Base-by-base conservation (phyloP, 305 asterid species). In the Caryopteris hybrid region DNA sequence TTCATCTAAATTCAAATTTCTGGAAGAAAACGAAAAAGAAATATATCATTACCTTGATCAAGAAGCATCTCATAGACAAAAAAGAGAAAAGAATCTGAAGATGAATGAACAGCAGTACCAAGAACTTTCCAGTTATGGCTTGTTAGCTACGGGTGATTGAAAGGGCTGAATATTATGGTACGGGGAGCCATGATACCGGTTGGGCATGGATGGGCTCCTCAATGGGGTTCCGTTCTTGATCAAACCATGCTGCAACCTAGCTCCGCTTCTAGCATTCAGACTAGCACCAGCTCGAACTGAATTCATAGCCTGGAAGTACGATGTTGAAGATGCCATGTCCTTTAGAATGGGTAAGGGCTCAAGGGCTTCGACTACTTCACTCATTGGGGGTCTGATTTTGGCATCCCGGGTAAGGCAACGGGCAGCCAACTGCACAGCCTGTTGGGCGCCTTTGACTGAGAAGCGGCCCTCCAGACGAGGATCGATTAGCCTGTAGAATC, bases 381-480 rank as follows among this genome's bases (percentile, higher is more conserved):
- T 92, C 98, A 92, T 92, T 16, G 79, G 81, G 0, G 96, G 98
- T 45, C 97, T 79, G 17, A 81, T 54, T 67, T 92, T 92, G 8
- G 95, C 85, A 5, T 85, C 95, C 13, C 87, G 87, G 74, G 45
- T 78, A 21, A 92, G 96, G 74, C 98, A 92, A 47, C 72, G 86
- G 31, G 90, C 85, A 9, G 92, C 98, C 82, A 92, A 64, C 69
- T 80, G 88, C 61, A 85, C 83, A 0, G 87, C 76, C 62, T 69
- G 86, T 50, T 84, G 87, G 6, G 98, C 91, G 8, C 92, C 95
- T 58, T 69, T 82, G 23, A 82, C 70, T 5, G 95, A 86, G 84
- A 88, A 91, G 1, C 82, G 86, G 1, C 96, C 95, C 72, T 83
- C 87, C n/a, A 91, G 89, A 9, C 85, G 89, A 8, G 92, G 91